A percentile compares a stretch with the other conserved stretches of the same genome.
These are phyloP conservation scores for Trichoderma atrobrunneum DNA, from an alignment of 2,329 filamentous ascomycete genomes.

Conservation along the genomic window DNA sequence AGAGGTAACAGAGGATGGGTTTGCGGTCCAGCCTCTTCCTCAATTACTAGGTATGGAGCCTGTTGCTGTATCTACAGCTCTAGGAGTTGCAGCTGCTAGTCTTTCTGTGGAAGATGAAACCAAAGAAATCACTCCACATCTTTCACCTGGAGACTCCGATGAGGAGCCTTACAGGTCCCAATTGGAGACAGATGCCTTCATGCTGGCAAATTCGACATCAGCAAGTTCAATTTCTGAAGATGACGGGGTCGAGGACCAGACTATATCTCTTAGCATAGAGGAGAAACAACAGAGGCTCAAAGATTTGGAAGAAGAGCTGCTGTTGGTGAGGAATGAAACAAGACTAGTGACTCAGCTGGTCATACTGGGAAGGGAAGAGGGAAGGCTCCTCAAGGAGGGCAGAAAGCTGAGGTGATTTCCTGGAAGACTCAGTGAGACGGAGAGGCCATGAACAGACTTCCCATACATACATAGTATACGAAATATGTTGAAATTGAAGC, in stretches of 20 bases:
- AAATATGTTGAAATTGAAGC: no score
- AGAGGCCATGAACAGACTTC: no score
- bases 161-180: not conserved
- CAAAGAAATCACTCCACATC: not conserved
- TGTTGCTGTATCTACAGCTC: no score
- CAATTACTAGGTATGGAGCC: no score
- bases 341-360: not conserved
- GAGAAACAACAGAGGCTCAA: not conserved
- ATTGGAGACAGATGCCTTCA: not conserved
- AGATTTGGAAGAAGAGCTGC: not conserved
- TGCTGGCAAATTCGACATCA: not conserved
- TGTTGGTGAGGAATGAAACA: not conserved
- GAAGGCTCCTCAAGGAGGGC: no score
- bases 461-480: no score
- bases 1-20: no score
- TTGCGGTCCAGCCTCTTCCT: no score
- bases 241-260: not conserved
- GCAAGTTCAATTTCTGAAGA: not conserved
- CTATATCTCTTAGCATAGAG: not conserved
- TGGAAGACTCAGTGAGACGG: no score
- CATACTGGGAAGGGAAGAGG: not conserved
- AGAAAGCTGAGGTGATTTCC: no score
- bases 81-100: no score
- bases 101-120: not conserved
- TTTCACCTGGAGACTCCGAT: not conserved